Evolutionary conservation across 768 basidiomycete species (phyloP).

Genomic region (Suillus clintonianus): DNA sequence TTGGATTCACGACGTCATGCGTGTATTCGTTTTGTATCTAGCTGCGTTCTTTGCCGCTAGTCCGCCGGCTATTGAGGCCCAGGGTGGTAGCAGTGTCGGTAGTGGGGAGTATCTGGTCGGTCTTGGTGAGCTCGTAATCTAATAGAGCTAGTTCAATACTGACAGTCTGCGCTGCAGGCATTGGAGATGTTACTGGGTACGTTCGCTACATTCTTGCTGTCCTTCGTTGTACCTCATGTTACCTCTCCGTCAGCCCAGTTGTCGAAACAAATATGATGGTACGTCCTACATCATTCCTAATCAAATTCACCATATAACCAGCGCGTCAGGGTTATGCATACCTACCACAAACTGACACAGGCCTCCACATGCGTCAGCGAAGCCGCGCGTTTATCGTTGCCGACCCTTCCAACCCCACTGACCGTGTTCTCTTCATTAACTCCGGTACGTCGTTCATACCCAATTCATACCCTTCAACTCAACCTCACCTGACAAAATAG

Average conservation of each 20-base stretch:
- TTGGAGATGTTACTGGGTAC: slow-evolving; percentile 76
- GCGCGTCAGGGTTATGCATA: slow-evolving; percentile 63
- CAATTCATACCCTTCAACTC: neutral
- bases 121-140: slow-evolving; percentile 12
- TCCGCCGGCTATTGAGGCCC: slow-evolving; percentile 22
- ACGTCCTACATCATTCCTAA: slow-evolving; percentile 12
- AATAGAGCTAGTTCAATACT: neutral
- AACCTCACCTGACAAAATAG: slow-evolving; percentile 30
- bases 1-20: slow-evolving; percentile 40
- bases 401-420: slow-evolving; percentile 52
- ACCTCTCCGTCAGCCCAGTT: slow-evolving; percentile 50
- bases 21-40: slow-evolving; percentile 43
- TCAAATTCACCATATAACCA: neutral
- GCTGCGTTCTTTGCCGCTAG: slow-evolving; percentile 43
- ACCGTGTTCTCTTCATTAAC: slow-evolving; percentile 75
- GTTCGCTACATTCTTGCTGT: slow-evolving; percentile 6
- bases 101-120: slow-evolving; percentile 23
- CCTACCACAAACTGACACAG: slow-evolving; percentile 65
- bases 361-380: slow-evolving; percentile 78
- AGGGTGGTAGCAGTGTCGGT: neutral
- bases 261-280: slow-evolving; percentile 88
- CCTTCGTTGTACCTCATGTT: neutral
- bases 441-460: slow-evolving; percentile 43
- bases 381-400: slow-evolving; percentile 78
- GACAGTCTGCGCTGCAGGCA: slow-evolving; percentile 41